Percentiles rank a stretch among this genome's conserved stretches.
Conservation (phyloP, 2,329 filamentous ascomycete species). For the Fusarium sp. region DNA sequence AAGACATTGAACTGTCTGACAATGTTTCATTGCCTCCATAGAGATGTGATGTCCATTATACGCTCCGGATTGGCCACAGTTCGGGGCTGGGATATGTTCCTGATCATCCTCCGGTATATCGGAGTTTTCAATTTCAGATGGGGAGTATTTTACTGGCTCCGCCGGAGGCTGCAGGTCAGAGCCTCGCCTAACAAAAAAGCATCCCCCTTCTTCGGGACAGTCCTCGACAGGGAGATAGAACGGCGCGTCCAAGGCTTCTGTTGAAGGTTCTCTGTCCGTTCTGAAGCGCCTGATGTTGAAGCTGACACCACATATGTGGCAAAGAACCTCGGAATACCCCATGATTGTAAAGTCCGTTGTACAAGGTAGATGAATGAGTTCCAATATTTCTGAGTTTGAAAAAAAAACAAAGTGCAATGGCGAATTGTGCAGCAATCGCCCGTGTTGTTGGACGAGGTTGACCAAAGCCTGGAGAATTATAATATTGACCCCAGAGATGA, state of each 20-base stretch:
- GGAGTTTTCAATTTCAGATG: fast-evolving
- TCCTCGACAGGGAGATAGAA: background rate
- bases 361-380: too few species aligned
- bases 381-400: too few species aligned
- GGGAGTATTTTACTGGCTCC: background rate
- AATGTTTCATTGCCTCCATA: conserved; percentile 44
- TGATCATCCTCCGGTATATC: background rate
- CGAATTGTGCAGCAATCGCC: too few species aligned
- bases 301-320: conserved; percentile 37
- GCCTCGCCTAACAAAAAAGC: conserved; percentile 9
- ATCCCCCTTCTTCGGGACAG: conserved; percentile 1
- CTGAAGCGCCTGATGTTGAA: conserved; percentile 47
- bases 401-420: too few species aligned
- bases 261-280: conserved; percentile 35
- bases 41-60: conserved; percentile 46
- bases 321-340: conserved; percentile 16
- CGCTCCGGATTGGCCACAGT: conserved; percentile 22
- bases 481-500: too few species aligned
- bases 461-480: too few species aligned
- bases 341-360: fast-evolving
- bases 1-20: conserved; percentile 46
- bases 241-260: conserved; percentile 27
- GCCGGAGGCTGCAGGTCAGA: too few species aligned
- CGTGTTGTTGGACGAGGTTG: background rate
- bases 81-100: conserved; percentile 45